phyloP scores from a whole-genome alignment of 139 green algal species.

The Coelastrella sp. region DNA sequence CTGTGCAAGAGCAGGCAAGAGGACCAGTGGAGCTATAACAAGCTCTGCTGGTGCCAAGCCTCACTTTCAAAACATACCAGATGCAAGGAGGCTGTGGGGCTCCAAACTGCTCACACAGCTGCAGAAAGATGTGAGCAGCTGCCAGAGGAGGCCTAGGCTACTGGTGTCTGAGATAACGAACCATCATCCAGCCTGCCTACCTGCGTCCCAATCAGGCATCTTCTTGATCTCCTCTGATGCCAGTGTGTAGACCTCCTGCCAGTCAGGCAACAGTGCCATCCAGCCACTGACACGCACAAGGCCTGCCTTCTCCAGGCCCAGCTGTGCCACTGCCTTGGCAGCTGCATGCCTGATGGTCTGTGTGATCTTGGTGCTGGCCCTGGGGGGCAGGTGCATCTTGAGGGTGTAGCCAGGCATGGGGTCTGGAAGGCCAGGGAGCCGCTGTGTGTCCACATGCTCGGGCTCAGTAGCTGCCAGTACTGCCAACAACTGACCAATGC shows the following conservation, averaged over 20 bases:
- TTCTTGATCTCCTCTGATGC: constrained; percentile 14
- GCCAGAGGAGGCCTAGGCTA: too few species aligned
- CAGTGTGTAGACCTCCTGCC: constrained; percentile 20
- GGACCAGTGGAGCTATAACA: too few species aligned
- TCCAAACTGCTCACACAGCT: background rate
- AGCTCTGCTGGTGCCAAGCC: too few species aligned
- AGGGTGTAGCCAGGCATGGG: constrained; percentile 61
- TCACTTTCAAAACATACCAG: too few species aligned
- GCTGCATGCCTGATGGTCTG: constrained; percentile 61
- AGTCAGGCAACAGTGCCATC: constrained; percentile 56
- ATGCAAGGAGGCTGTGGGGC: too few species aligned
- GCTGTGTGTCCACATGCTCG: constrained; percentile 50
- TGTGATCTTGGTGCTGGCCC: constrained; percentile 40
- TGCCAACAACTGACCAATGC: background rate
- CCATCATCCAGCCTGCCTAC: background rate
- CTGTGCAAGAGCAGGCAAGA: too few species aligned
- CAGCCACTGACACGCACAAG: constrained; percentile 73
- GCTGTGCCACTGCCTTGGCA: constrained; percentile 62
- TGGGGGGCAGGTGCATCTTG: constrained; percentile 46
- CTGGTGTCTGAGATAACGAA: background rate
- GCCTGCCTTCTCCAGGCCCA: constrained; percentile 72
- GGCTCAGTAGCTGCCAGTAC: constrained; percentile 2
- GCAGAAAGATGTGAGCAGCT: too few species aligned
- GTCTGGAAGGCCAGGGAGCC: constrained; percentile 62
- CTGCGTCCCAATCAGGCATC: constrained; percentile 28